Base-by-base conservation (phyloP, 805 yeast species). In the Tetrapisispora namnaoensis region DNA sequence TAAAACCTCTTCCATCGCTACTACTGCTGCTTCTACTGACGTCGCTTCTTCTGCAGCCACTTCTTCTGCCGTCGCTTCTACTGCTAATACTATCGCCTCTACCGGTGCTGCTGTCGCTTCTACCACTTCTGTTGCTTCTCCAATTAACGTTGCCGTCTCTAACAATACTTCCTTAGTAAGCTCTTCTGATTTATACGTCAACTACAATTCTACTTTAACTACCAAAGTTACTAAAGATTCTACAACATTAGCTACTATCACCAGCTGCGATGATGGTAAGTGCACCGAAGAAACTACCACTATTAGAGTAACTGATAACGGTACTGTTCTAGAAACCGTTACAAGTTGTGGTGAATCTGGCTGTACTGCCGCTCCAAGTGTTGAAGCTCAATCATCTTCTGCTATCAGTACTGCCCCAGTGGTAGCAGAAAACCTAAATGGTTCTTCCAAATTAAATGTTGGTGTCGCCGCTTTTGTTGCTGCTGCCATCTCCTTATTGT, bases 201-300 rank as follows among this genome's bases (percentile, higher is more conserved):
- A 30, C 36, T 16, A 52, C 40, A 54, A 53, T 51, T 53, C 60
- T 50, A 51, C 56, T 38, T 41, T 49, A 10, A n/a, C 46, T 24
- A 30, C 46, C n/a, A n/a, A 43, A 11, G 34, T 21, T 17, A 45
- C 44, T 22, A 22, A 35, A 16, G 18, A 27, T 32, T 37, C 47
- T 34, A 48, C 50, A 17, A 28, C 35, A 34, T 34, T 34, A 30
- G 41, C 32, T 20, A 64, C 69, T 53, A 56, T 67, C 56, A 67
- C 71, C 45, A 60, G 67, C 35, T 69, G 72, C 55, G 55, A 55
- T 45, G 61, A 56, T 21, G 54, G 61, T 56, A 53, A 53, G 24
- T 68, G 73, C 56, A 44, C 53, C 28, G 67, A 65, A 50, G 55
- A 17, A 44, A 51, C 51, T 48, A 51, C 8, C 51, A 54, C n/a